Conservation (phyloP, 192 early-diverging fungal genomes). For the Gigaspora rosea region DNA sequence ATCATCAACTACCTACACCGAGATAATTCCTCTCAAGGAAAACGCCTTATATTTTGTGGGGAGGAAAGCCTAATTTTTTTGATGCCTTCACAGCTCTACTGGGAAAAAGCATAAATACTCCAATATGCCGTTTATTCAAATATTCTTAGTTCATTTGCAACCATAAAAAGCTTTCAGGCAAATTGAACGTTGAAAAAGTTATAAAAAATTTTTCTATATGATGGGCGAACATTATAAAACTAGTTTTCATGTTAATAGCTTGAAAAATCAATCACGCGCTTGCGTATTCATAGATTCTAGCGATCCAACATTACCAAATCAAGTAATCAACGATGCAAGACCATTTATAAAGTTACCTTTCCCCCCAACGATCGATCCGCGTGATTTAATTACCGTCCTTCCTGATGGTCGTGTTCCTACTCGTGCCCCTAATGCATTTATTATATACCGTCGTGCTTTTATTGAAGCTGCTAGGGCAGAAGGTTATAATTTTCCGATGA, state of each 20-base stretch:
- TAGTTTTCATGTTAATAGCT: neutral
- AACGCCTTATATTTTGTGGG: too few species aligned
- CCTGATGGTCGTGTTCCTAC: neutral
- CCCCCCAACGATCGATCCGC: neutral
- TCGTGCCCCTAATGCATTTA: conserved; percentile 15
- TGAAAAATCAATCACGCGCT: neutral
- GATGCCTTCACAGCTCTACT: neutral
- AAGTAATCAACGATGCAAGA: neutral
- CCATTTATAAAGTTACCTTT: neutral
- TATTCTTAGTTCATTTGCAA: neutral
- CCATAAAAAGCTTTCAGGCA: neutral
- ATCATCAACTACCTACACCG: too few species aligned
- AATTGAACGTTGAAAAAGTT: neutral
- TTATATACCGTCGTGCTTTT: neutral
- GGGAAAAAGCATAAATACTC: neutral
- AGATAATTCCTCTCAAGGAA: too few species aligned
- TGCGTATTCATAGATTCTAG: neutral
- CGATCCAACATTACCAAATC: neutral
- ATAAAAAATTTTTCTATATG: neutral
- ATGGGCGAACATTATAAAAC: neutral
- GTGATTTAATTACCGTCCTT: neutral
- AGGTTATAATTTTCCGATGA: conserved; percentile 26
- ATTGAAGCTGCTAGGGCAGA: neutral
- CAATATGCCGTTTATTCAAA: neutral
- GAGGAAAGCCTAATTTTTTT: neutral